phyloP scores from a whole-genome alignment of 2,329 filamentous ascomycete species.

The Trichoderma lentiforme region DNA sequence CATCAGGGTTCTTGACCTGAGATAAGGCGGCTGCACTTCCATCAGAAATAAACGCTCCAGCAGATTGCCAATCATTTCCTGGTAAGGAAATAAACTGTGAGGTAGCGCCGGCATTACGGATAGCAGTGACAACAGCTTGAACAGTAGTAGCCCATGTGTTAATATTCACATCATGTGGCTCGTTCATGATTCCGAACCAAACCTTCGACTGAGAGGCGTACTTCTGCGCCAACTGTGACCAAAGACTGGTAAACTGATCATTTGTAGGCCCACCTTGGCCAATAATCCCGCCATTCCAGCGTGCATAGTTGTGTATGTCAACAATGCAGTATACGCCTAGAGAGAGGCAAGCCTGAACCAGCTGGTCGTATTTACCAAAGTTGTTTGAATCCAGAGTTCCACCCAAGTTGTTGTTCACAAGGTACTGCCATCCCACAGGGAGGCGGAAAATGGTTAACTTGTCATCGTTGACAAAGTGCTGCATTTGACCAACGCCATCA shows the following conservation, averaged over 20 bases:
- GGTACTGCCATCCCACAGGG: conserved; percentile 51
- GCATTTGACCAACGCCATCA: conserved; percentile 46
- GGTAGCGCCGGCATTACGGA: conserved; percentile 56
- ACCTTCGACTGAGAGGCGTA: conserved; percentile 47
- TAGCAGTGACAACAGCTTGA: conserved; percentile 59
- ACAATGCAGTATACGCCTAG: conserved; percentile 55
- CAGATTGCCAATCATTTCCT: conserved; percentile 53
- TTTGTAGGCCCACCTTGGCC: conserved; percentile 61
- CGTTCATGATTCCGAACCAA: conserved; percentile 66
- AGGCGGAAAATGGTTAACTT: conserved; percentile 52
- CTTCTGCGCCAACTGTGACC: conserved; percentile 48
- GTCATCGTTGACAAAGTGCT: conserved; percentile 48
- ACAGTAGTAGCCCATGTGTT: conserved; percentile 54
- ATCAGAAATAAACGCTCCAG: conserved; percentile 41
- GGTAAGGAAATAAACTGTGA: conserved; percentile 57
- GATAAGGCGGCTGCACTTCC: conserved; percentile 48
- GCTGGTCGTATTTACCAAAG: conserved; percentile 48
- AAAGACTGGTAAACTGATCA: conserved; percentile 55
- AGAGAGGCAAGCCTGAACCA: conserved; percentile 53
- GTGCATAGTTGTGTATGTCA: conserved; percentile 53
- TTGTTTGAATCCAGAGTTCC: conserved; percentile 45
- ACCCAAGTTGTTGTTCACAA: conserved; percentile 47
- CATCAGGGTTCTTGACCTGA: conserved; percentile 55
- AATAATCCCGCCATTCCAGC: conserved; percentile 60
- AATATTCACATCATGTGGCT: conserved; percentile 57